These are phyloP conservation scores for thale cress (Arabidopsis thaliana) DNA, from an alignment of 345 rosid genomes.

Conservation along the genomic window TAIR10.1 NC_003070.9:23379001-23379500, in stretches of 20 bases:
- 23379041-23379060: no score
- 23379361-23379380: background rate
- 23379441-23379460: background rate
- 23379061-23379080: no score
- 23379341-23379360: background rate
- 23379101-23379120: no score
- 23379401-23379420: background rate
- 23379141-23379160: background rate
- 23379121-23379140: background rate
- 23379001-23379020: no score
- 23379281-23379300: background rate
- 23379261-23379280: background rate
- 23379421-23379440: background rate
- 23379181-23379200: background rate
- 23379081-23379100: no score
- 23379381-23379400: background rate
- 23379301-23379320: background rate
- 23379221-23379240: background rate
- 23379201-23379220: background rate
- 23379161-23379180: background rate
- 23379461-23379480: background rate
- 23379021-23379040: no score
- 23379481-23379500: background rate
- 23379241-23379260: background rate
- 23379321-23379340: background rate